These are phyloP conservation scores for Kodamaea suecica DNA, from an alignment of 1,139 yeast species.

Conservation along the genomic window DNA sequence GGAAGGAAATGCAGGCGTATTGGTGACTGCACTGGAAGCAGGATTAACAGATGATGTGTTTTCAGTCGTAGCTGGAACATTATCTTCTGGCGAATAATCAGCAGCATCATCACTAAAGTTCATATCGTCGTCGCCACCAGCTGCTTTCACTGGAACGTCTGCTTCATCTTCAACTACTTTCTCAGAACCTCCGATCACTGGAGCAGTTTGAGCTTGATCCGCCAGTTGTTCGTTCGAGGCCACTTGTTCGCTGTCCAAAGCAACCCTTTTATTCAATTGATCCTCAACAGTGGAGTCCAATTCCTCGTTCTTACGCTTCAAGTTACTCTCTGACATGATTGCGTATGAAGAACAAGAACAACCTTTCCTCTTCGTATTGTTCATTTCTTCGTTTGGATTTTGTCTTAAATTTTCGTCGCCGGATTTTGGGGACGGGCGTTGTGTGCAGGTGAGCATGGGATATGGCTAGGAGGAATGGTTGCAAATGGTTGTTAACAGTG, in stretches of 20 bases:
- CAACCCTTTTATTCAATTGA: slow-evolving; percentile 57
- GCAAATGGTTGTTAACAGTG: too few relatives aligned
- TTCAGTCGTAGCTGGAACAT: too few relatives aligned
- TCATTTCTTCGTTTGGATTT: background rate
- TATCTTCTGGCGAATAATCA: background rate
- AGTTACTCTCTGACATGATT: slow-evolving; percentile 31
- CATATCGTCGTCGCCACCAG: background rate
- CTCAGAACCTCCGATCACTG: slow-evolving; percentile 24
- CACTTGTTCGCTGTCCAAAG: slow-evolving; percentile 58
- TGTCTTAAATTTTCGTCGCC: background rate
- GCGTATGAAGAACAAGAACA: background rate
- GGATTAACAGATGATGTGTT: background rate
- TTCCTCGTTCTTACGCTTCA: slow-evolving; percentile 70
- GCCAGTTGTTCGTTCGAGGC: slow-evolving; percentile 31
- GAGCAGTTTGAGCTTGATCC: slow-evolving; percentile 45
- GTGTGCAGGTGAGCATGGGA: too few relatives aligned
- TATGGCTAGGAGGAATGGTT: too few relatives aligned
- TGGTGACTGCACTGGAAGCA: background rate
- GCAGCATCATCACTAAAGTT: background rate
- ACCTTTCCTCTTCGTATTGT: background rate
- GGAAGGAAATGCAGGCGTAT: background rate
- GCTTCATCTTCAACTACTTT: slow-evolving; percentile 6
- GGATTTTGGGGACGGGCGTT: too few relatives aligned
- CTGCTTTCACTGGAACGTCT: slow-evolving; percentile 6
- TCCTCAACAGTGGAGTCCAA: slow-evolving; percentile 35